These are phyloP conservation scores for Spongispora temasekensis DNA, from an alignment of 1,284 basidiomycete genomes.

Conservation along the genomic window DNA sequence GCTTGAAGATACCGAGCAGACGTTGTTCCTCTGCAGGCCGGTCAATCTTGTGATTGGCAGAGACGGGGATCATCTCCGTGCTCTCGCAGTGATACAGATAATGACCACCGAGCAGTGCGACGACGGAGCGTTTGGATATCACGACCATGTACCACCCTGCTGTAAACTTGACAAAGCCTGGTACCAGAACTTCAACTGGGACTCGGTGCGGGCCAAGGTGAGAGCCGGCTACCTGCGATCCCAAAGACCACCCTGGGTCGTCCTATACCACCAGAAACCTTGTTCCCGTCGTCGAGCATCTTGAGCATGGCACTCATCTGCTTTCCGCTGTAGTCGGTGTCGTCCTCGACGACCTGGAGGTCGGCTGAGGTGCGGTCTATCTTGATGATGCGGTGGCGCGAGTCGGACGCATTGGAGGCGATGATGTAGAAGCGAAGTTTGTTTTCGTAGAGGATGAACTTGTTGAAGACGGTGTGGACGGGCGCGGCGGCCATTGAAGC, in stretches of 20 bases:
- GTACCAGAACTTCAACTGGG: neutral
- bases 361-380: conserved; percentile 84
- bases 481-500: conserved; percentile 1
- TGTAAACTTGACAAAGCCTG: conserved; percentile 87
- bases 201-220: neutral
- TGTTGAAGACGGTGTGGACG: conserved; percentile 66
- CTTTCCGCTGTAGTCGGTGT: conserved; percentile 82
- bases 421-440: conserved; percentile 86
- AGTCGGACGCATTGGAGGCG: conserved; percentile 82
- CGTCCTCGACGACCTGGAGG: conserved; percentile 81
- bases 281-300: conserved; percentile 95
- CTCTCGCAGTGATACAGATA: conserved; percentile 98
- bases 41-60: conserved; percentile 75
- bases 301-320: conserved; percentile 90
- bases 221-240: conserved; percentile 54
- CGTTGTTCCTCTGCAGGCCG: conserved; percentile 83
- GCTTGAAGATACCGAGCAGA: conserved; percentile 91
- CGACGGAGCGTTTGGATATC: conserved; percentile 88
- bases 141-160: conserved; percentile 92
- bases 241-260: conserved; percentile 83
- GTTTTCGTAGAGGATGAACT: conserved; percentile 92
- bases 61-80: conserved; percentile 81
- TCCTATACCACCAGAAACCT: conserved; percentile 83
- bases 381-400: conserved; percentile 87
- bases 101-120: conserved; percentile 94